Base-by-base conservation (phyloP, 441 rosid genomes). In the Cnidoscolus chayamansa region DNA sequence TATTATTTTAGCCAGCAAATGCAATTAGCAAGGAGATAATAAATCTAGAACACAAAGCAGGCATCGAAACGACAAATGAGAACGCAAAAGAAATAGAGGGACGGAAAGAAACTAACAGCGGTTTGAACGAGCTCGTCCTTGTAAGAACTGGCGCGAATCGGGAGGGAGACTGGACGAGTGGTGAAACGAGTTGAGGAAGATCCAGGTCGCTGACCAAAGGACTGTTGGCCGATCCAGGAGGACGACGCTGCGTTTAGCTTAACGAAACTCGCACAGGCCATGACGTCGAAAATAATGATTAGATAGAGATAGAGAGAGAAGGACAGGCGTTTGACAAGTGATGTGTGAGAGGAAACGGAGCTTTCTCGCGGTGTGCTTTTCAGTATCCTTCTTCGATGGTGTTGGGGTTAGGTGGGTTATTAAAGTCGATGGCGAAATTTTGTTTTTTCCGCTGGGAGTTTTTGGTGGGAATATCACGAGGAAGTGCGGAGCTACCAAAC, bases 51-150 rank as follows among this genome's bases (percentile, higher is more conserved):
- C 11, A 48, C 5, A 49, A 2, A 1, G 30, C 60, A 56, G 30
- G 1, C 32, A 49, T 30, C 48, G 11, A 54, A 62, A 19, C 25
- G 7, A 8, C n/a, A 20, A 56, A 68, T 40, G 16, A 48, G 17
- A 45, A 4, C 4, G 10, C 2, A 59, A 3, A 13, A 3, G 37
- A 54, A 49, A 70, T 69, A 40, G 45, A 40, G 45, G 45, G 45
- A 40, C 0, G 6, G 6, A 40, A 0, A 40, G 81, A 73, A 20
- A 86, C 91, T 84, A 72, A 92, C 98, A 66, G 97, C 93, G 75
- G 97, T 95, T 73, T 87, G 70, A 72, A 95, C 80, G 83, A 95
- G 99, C 81, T 95, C 98, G 61, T 93, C 97, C 70, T 90, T 74
- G 84, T 88, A 93, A 66, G 93, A 58, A 15, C 76, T 69, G 72